Base-by-base conservation (phyloP, 2,329 filamentous ascomycete genomes). In the Fusarium sp. region DNA sequence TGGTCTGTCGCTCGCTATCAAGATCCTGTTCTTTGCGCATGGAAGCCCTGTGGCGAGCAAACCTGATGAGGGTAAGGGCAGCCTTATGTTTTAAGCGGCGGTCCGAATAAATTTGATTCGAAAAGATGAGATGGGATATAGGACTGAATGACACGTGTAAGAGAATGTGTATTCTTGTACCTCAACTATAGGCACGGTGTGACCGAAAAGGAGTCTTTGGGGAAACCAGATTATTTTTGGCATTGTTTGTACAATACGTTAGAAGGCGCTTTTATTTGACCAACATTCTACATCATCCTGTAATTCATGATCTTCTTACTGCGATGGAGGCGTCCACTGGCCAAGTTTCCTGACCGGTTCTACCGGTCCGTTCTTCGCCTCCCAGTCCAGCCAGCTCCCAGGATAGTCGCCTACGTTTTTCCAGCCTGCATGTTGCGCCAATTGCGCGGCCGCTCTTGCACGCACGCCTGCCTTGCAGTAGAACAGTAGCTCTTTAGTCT, bases 381-480 rank as follows among this genome's bases (percentile, higher is more conserved):
- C 84, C 96, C 96, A 98, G 76, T 98, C 95, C 68, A 92, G 47
- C 90, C 90, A 94, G 76, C 89, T 92, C 2, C 92, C 92, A 3
- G 84, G 82, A 75, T 93, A 95, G 80, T 94, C 91, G 20, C 87
- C 88, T 0, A 92, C 87, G 9, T 85, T 86, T 48, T 81, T 79
- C 85, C 92, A 98, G 11, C 95, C 95, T 3, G 89, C 90, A 75
- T 92, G 86, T 72, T 84, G 83, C 30, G 96, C 96, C 77, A 97
- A 79, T 68, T 86, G 84, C 8, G 94, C 94, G 8, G 94, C 94
- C 1, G 92, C 87, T 45, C 85, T 83, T 71, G 92, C 93, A 76
- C 96, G 85, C 67, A 98, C 92, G 3, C 96, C 96, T 0, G 94
- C 90, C 82, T 93, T 96, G 81, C 96, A 99, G 79, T 97, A 98